A percentile compares a stretch with the other conserved stretches of the same genome.
phyloP scores from a whole-genome alignment of 805 yeast genomes.

The Saccharomyces jurei region DNA sequence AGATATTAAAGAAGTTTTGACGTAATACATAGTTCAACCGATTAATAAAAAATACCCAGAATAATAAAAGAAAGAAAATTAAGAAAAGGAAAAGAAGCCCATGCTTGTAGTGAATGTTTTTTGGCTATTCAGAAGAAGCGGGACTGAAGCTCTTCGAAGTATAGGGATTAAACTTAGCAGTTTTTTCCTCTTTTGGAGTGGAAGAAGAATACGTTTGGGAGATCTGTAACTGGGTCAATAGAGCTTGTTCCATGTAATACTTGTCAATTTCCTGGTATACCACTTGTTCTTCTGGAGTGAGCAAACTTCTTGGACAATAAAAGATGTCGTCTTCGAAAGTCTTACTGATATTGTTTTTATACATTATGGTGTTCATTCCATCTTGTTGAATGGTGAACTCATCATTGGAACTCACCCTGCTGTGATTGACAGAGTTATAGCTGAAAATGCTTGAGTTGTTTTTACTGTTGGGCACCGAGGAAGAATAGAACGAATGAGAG shows the following conservation, averaged over 20 bases:
- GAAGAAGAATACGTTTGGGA: conserved; percentile 6
- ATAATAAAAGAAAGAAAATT: conserved; percentile 1
- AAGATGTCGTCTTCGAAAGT: conserved; percentile 29
- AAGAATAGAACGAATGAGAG: background rate
- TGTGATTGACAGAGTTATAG: background rate
- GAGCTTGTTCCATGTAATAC: conserved; percentile 13
- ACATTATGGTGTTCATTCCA: conserved; percentile 15
- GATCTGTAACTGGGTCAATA: conserved; percentile 3
- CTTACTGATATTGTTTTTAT: conserved; percentile 23
- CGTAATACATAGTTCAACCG: background rate
- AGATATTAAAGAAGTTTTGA: background rate
- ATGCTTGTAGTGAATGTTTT: background rate
- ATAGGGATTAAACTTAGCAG: conserved; percentile 57
- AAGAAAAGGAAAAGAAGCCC: background rate
- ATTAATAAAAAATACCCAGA: background rate
- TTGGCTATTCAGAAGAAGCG: conserved; percentile 13
- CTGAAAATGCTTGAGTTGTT: background rate
- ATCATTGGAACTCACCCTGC: background rate
- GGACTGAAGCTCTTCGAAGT: conserved; percentile 60
- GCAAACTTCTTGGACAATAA: conserved; percentile 26
- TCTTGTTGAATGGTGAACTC: background rate
- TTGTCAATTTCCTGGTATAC: conserved; percentile 23
- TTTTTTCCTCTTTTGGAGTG: conserved; percentile 4
- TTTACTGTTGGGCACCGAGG: background rate
- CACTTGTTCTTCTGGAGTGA: conserved; percentile 22